Conservation (phyloP, 1,284 basidiomycete genomes). For the Vanrija humicola region DNA sequence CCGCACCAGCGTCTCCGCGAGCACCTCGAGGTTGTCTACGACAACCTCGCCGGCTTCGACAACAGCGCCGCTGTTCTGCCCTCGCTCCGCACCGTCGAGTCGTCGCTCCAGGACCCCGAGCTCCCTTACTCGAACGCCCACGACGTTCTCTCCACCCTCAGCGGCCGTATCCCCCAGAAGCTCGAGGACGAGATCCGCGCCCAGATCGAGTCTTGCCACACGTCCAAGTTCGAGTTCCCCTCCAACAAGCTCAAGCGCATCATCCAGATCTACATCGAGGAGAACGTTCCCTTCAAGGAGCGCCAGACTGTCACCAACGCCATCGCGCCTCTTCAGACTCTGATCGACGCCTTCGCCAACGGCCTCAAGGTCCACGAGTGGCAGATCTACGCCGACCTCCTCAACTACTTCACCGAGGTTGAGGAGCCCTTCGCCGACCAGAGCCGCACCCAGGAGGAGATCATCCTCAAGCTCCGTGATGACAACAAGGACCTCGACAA, state of each 20-base stretch:
- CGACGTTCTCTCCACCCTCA: constrained; percentile 81
- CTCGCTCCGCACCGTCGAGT: constrained; percentile 44
- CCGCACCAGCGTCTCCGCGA: constrained; percentile 81
- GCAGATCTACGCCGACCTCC: constrained; percentile 46
- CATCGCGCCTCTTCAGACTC: constrained; percentile 67
- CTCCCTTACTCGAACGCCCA: constrained; percentile 84
- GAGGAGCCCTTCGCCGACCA: constrained; percentile 81
- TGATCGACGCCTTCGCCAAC: constrained; percentile 74
- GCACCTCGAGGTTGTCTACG: constrained; percentile 74
- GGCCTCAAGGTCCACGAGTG: constrained; percentile 88
- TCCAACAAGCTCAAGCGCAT: constrained; percentile 53
- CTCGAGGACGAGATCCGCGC: constrained; percentile 82
- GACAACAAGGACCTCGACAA: constrained; percentile 90
- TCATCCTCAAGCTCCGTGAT: constrained; percentile 84
- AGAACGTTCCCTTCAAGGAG: constrained; percentile 74
- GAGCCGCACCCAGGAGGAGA: constrained; percentile 78
- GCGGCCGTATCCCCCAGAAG: constrained; percentile 88
- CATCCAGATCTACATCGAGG: constrained; percentile 78
- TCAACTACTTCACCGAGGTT: constrained; percentile 56
- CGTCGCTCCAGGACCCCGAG: constrained; percentile 63
- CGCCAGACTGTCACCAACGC: constrained; percentile 69
- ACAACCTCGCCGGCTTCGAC: constrained; percentile 93
- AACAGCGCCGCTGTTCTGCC: constrained; percentile 58
- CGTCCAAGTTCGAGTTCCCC: constrained; percentile 81
- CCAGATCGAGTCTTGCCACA: constrained; percentile 69